phyloP scores from a whole-genome alignment of 768 basidiomycete species.

The Aureoboletus auriporus region DNA sequence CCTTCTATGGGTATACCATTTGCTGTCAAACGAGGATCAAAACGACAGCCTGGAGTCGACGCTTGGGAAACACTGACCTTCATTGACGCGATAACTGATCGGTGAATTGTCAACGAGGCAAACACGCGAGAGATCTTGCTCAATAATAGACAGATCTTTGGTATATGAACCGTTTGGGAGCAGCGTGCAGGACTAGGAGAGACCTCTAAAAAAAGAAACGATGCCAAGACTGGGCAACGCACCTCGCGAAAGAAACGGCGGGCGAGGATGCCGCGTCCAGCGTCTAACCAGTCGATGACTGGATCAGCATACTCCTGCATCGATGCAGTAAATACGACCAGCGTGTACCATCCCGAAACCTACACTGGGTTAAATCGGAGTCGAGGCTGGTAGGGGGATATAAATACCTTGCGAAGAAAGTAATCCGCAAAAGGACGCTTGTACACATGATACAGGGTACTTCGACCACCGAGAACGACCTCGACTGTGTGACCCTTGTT shows the following conservation, averaged over 20 bases:
- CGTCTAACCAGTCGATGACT: conserved; percentile 99
- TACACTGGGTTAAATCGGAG: conserved; percentile 31
- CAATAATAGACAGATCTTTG: conserved; percentile 87
- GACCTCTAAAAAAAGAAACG: neutral
- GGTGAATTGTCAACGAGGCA: conserved; percentile 97
- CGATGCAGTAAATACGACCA: conserved; percentile 98
- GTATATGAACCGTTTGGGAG: conserved; percentile 91
- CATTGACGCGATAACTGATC: conserved; percentile 85
- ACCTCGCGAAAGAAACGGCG: conserved; percentile 92
- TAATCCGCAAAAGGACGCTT: conserved; percentile 98
- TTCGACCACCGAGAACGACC: conserved; percentile 83
- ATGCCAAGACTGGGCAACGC: conserved; percentile 27
- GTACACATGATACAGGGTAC: conserved; percentile 95
- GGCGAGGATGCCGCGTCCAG: conserved; percentile 83
- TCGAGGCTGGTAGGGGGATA: neutral
- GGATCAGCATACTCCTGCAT: conserved; percentile 99
- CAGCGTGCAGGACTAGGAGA: conserved; percentile 79
- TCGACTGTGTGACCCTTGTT: conserved; percentile 86
- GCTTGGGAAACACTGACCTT: conserved; percentile 53
- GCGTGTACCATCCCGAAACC: conserved; percentile 98
- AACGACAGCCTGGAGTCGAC: neutral
- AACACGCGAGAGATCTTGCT: conserved; percentile 86
- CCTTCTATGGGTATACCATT: conserved; percentile 99
- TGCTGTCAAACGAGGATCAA: conserved; percentile 43
- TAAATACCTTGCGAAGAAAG: conserved; percentile 77